Evolutionary conservation across 768 basidiomycete species (phyloP), one percentile per base, ranked within the genome.

Genomic region (Xerocomus potaroensis): DNA sequence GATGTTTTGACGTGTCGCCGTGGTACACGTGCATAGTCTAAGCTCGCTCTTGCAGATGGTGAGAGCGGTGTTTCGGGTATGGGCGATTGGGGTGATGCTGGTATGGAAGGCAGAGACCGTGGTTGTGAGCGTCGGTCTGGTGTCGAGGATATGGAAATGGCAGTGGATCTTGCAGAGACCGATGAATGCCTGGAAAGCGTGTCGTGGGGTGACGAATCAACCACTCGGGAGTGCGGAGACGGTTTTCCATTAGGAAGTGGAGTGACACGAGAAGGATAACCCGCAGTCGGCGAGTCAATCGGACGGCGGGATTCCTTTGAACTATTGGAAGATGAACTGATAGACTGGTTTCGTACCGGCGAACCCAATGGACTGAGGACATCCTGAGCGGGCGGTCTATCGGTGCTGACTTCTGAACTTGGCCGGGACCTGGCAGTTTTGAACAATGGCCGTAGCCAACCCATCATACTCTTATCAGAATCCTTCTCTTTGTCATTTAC

Each of bases 391-490:
- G 56, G 43, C 11, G 49, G 53, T 35, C 31, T 38, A n/a, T 57
- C 55, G 14, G 43, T 4, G 19, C 41, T 55, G 14, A 32, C 37
- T 24, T 65, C 65, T 35, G 43, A 62, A 32, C 35, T 51, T 23
- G 60, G 56, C 11, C 62, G 66, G 32, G 52, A 26, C 45, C 51
- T 64, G 41, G 33, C 33, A 4, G 30, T 53, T 33, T 41, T 68
- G 42, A 57, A 32, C 10, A 52, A 55, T 38, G 58, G 47, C 39
- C 62, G 69, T 36, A 67, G 51, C 69, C 69, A 66, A 7, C 50
- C 32, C 48, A 58, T 57, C 47, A 56, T 31, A 53, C 74, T 75
- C 45, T 70, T 70, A 34, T 69, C 74, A 55, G 70, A 54, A 54
- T 75, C 71, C 71, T 58, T 70, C 43, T 60, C 64, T 43, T 57